Evolutionary conservation across 164 flowering plant genomes (phyloP).

Genomic region (Brasenia schreberi): DNA sequence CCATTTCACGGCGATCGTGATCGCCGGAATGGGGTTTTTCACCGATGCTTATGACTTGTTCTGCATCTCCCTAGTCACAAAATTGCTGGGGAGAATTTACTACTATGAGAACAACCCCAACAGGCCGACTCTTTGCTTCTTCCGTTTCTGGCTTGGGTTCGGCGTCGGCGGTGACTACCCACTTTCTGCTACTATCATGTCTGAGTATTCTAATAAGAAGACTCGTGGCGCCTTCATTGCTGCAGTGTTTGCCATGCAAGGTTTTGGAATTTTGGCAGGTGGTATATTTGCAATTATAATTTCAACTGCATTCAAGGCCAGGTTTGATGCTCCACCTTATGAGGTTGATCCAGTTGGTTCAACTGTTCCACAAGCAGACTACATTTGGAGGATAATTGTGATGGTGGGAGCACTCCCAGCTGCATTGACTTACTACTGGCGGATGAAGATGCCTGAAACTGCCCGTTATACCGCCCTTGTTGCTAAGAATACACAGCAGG

Average conservation of each 20-base stretch:
- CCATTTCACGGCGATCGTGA: constrained; percentile 22
- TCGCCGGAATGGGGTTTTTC: constrained; percentile 30
- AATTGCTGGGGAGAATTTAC: constrained; percentile 70
- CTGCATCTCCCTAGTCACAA: constrained; percentile 39
- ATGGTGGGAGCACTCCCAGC: constrained; percentile 79
- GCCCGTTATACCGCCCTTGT: constrained; percentile 80
- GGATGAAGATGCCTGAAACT: constrained; percentile 84
- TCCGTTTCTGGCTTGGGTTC: constrained; percentile 55
- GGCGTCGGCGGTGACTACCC: constrained; percentile 47
- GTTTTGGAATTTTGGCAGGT: constrained; percentile 43
- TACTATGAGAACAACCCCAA: constrained; percentile 35
- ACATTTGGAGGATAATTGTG: constrained; percentile 54
- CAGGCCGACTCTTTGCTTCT: constrained; percentile 68
- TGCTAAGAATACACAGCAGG: constrained; percentile 53
- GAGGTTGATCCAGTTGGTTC: constrained; percentile 3
- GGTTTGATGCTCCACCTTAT: constrained; percentile 9
- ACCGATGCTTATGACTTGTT: constrained; percentile 26
- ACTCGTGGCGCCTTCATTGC: constrained; percentile 44
- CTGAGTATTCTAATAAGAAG: constrained; percentile 35
- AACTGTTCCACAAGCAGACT: constrained; percentile 41
- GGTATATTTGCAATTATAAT: constrained; percentile 36
- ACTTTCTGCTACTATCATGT: constrained; percentile 47
- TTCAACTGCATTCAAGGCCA: constrained; percentile 19
- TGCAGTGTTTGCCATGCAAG: constrained; percentile 53
- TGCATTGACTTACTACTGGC: constrained; percentile 56